Conservation (phyloP, 106 monocot species). For the Gastrodia elata region DNA sequence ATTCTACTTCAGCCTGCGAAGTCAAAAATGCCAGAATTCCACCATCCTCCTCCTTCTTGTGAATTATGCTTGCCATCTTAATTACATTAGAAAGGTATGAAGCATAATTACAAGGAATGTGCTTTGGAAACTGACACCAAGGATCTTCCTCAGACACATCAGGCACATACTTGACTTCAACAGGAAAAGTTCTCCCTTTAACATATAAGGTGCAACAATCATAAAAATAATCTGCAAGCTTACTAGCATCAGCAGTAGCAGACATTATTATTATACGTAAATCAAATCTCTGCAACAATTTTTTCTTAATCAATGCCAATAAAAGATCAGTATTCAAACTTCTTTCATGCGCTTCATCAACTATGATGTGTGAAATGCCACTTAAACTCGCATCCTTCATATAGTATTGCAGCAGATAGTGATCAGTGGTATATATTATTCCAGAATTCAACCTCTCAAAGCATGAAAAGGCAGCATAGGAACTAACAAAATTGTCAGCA, state of each 20-base stretch:
- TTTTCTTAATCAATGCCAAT: constrained; percentile 70
- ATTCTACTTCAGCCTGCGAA: constrained; percentile 91
- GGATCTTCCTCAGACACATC: constrained; percentile 31
- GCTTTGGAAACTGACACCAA: constrained; percentile 13
- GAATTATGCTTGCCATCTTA: constrained; percentile 59
- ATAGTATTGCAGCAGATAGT: constrained; percentile 75
- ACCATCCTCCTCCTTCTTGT: constrained; percentile 60
- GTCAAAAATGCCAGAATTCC: constrained; percentile 94
- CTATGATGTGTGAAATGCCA: constrained; percentile 63
- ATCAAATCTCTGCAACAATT: constrained; percentile 48
- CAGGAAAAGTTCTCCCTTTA: constrained; percentile 78
- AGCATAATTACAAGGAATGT: constrained; percentile 19
- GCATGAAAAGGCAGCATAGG: constrained; percentile 41
- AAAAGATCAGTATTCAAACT: constrained; percentile 91
- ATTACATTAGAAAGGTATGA: constrained; percentile 73
- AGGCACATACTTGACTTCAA: constrained; percentile 79
- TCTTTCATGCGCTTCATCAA: constrained; percentile 99
- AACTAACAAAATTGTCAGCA: constrained; percentile 30
- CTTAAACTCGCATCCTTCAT: constrained; percentile 44
- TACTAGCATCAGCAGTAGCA: constrained; percentile 84
- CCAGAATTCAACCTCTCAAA: constrained; percentile 31
- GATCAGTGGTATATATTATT: constrained; percentile 76
- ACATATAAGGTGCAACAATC: constrained; percentile 62
- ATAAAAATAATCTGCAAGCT: constrained; percentile 68
- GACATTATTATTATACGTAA: constrained; percentile 90